Base-by-base conservation (phyloP, 164 flowering plant species). In the Akebia trifoliata region DNA sequence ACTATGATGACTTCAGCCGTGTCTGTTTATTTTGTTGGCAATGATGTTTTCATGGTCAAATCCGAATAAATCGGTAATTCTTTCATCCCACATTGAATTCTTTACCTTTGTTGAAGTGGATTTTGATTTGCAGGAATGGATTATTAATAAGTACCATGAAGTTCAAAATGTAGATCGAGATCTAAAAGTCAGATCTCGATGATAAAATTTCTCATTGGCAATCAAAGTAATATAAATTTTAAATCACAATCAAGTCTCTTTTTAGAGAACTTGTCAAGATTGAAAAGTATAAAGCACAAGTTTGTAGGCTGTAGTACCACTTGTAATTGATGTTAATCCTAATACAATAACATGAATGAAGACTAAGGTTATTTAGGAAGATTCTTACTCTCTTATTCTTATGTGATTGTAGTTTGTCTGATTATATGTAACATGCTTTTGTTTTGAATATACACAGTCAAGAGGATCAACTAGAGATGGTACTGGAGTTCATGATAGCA, bases 391-490 rank as follows among this genome's bases (percentile, higher is more conserved):
- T 12, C 39, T 43, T 17, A 7, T 45, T 1, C 5, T 20, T 43
- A 18, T 21, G 8, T 59, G 11, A 14, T 7, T 45, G 31, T 1
- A 43, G 21, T 3, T 42, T 28, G 12, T 56, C 21, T 55, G 45
- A 56, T 57, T n/a, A 11, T 22, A 21, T 30, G 11, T 31, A 56
- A 25, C 5, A 17, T 39, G 35, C 14, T 57, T 44, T 7, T 39
- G 14, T 31, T 54, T 62, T 56, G 44, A 36, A n/a, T 0, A 38
- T 57, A 62, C 61, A 22, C 77, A 83, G 83, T 80, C 85, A 50
- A 81, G 90, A 72, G 90, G 90, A 50, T 81, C 86, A 45, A 81
- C 90, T 53, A 76, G 90, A 74, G 90, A 84, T 74, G 86, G 83
- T 29, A 84, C 86, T 68, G 90, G 86, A 36, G 83, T 81, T 38